Conservation (phyloP, 2,329 filamentous ascomycete genomes). For the Eurotiales sp. region DNA sequence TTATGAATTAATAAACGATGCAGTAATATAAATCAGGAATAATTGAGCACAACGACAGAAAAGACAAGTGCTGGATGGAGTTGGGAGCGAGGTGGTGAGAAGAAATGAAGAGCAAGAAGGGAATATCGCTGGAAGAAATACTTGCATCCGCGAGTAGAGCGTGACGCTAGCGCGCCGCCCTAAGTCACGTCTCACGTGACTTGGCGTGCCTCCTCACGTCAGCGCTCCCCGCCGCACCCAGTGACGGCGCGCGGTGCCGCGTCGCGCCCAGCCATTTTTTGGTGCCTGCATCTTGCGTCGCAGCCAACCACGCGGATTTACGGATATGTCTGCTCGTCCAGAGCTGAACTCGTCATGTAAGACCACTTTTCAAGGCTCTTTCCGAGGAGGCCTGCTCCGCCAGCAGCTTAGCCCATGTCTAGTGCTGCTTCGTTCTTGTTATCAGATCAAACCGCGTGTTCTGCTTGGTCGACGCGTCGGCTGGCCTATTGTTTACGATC, state of each 20-base stretch:
- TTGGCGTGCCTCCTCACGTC: conserved; percentile 23
- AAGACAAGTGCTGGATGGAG: conserved; percentile 12
- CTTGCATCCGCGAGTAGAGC: conserved; percentile 28
- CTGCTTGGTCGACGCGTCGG: conserved; percentile 12
- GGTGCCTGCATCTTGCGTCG: background rate
- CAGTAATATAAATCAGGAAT: conserved; percentile 15
- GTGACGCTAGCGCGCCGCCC: conserved; percentile 36
- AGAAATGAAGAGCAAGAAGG: conserved; percentile 19
- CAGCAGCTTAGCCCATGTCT: too few species aligned
- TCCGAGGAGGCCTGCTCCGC: conserved; percentile 1
- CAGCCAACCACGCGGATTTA: conserved; percentile 12
- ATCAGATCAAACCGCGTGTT: conserved; percentile 10
- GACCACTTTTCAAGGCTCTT: background rate
- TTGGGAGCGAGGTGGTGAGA: conserved; percentile 21
- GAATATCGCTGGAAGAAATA: conserved; percentile 27
- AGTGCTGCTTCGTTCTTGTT: conserved; percentile 8
- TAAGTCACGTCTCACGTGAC: conserved; percentile 39
- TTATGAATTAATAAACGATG: conserved; percentile 42
- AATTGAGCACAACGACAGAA: conserved; percentile 17
- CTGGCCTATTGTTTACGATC: background rate
- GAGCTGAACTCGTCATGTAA: conserved; percentile 9
- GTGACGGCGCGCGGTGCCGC: conserved; percentile 11
- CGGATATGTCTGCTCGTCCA: conserved; percentile 5
- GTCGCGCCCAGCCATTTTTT: conserved; percentile 12
- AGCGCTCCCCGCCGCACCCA: conserved; percentile 8